Conservation (phyloP, 768 basidiomycete genomes). For the Serendipita vermifera region DNA sequence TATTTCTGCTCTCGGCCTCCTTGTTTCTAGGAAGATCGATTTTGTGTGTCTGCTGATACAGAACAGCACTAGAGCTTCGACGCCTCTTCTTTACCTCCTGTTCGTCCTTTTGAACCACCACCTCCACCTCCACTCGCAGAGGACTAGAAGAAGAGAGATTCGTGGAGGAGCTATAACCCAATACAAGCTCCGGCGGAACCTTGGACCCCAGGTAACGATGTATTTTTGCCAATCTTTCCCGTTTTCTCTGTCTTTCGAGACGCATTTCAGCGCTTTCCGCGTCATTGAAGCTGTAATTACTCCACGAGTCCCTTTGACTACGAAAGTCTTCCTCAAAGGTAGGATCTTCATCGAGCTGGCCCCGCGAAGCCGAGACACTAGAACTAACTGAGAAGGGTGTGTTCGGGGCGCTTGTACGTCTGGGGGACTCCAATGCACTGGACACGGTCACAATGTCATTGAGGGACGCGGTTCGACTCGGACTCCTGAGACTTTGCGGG, state of each 20-base stretch:
- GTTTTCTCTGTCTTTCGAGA: constrained; percentile 45
- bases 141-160: too few species aligned
- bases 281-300: too few species aligned
- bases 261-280: neutral
- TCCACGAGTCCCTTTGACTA: constrained; percentile 25
- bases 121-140: too few species aligned
- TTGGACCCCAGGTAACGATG: constrained; percentile 78
- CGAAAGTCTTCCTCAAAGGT: neutral
- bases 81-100: constrained; percentile 10
- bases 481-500: neutral
- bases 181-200: constrained; percentile 56
- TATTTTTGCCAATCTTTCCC: constrained; percentile 65
- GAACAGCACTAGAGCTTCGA: constrained; percentile 14
- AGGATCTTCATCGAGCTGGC: neutral
- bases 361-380: neutral
- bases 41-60: too few species aligned
- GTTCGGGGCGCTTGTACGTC: neutral
- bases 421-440: neutral
- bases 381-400: neutral
- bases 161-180: constrained; percentile 19
- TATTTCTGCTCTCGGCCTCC: constrained; percentile 34
- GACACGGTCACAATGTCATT: too few species aligned
- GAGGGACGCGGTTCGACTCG: neutral
- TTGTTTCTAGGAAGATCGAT: neutral
- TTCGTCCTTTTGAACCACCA: too few species aligned